Evolutionary conservation across 1,284 basidiomycete genomes (phyloP).

Genomic region (Malassezia brasiliensis): DNA sequence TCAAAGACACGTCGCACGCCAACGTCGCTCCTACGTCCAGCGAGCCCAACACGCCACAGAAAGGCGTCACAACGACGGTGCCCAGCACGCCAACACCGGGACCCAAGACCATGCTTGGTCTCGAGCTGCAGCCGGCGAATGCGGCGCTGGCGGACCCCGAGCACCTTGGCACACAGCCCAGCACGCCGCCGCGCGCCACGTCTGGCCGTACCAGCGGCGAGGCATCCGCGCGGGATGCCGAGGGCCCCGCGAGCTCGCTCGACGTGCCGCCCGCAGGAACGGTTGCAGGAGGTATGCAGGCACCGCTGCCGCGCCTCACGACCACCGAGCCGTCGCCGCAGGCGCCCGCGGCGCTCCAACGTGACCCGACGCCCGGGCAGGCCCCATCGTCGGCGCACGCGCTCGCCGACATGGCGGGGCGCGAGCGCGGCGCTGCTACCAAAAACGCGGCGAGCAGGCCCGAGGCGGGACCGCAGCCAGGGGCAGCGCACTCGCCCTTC

Average conservation of each 20-base stretch:
- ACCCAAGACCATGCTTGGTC: slow-evolving; percentile 5
- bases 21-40: neutral
- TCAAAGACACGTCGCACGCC: neutral
- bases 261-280: neutral
- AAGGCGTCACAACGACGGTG: too few relatives aligned
- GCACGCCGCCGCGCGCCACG: neutral
- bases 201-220: neutral
- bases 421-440: neutral
- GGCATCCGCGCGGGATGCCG: neutral
- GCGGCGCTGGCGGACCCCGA: neutral
- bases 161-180: neutral
- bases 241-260: neutral
- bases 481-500: neutral
- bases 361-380: neutral
- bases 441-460: neutral
- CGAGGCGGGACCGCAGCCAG: neutral
- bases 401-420: neutral
- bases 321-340: neutral
- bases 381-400: neutral
- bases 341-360: neutral
- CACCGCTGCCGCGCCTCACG: neutral
- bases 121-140: slow-evolving; percentile 11
- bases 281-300: neutral
- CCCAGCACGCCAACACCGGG: neutral
- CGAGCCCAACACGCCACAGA: neutral